Evolutionary conservation across 1,284 basidiomycete species (phyloP).

Genomic region (Stereum hirsutum): DNA sequence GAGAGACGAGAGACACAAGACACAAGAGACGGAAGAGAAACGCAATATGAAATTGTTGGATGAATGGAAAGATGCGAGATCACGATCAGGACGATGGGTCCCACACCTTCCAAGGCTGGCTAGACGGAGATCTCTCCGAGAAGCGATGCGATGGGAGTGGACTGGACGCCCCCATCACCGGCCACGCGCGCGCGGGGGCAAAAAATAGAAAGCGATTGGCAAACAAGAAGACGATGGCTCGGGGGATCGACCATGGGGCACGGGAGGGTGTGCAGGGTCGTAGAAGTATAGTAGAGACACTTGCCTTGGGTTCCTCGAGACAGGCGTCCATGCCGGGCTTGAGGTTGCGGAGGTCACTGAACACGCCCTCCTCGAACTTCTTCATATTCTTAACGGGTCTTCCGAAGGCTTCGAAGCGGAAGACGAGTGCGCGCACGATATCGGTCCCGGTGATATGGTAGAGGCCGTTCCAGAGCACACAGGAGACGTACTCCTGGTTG

Average conservation of each 20-base stretch:
- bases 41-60: neutral
- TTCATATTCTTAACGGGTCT: conserved; percentile 77
- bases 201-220: neutral
- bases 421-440: conserved; percentile 81
- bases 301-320: conserved; percentile 86
- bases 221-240: neutral
- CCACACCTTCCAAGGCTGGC: no score
- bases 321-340: conserved; percentile 88
- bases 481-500: conserved; percentile 80
- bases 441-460: conserved; percentile 91
- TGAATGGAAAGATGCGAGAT: neutral
- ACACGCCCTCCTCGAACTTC: conserved; percentile 91
- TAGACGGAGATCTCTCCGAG: no score
- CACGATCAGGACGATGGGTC: no score
- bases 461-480: conserved; percentile 82
- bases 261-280: no score
- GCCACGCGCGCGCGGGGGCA: no score
- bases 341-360: conserved; percentile 83
- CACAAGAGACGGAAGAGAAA: neutral
- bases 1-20: neutral
- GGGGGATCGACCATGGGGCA: no score
- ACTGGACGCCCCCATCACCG: no score
- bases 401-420: conserved; percentile 86
- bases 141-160: no score
- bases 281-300: no score